These are phyloP conservation scores for Arachis stenosperma DNA, from an alignment of 306 rosid species.

Conservation along the genomic window DNA sequence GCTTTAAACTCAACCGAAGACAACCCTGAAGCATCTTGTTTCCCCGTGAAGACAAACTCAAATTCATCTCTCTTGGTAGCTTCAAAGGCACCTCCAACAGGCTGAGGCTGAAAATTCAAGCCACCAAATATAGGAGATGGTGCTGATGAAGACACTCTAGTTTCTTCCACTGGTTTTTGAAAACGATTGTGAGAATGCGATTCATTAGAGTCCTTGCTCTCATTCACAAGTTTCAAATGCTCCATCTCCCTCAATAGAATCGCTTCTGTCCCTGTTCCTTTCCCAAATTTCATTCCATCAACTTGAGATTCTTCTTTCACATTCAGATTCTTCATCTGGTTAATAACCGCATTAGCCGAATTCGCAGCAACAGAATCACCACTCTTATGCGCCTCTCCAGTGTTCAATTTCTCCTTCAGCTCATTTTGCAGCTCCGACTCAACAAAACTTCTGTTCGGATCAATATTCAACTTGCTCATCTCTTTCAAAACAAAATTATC, in stretches of 20 bases:
- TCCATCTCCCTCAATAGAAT: conserved; percentile 52
- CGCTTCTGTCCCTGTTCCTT: conserved; percentile 32
- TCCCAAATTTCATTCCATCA: conserved; percentile 20
- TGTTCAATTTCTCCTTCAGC: conserved; percentile 56
- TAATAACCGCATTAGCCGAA: conserved; percentile 44
- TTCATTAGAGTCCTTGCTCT: conserved; percentile 33
- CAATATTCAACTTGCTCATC: conserved; percentile 58
- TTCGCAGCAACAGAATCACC: conserved; percentile 37
- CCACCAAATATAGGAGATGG: conserved; percentile 40
- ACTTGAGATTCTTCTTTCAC: conserved; percentile 45
- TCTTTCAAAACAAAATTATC: conserved; percentile 43
- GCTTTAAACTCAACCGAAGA: conserved; percentile 70
- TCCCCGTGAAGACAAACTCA: conserved; percentile 57
- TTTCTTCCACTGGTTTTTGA: conserved; percentile 22
- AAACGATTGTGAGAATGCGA: conserved; percentile 27
- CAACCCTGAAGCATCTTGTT: conserved; percentile 45
- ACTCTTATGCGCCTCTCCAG: conserved; percentile 42
- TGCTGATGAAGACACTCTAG: conserved; percentile 32
- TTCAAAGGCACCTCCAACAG: conserved; percentile 50
- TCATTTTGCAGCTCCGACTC: conserved; percentile 63
- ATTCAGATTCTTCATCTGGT: conserved; percentile 63
- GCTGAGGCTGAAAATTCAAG: conserved; percentile 40
- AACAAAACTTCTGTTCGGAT: conserved; percentile 20
- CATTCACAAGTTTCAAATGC: conserved; percentile 46
- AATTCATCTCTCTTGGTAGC: conserved; percentile 45